phyloP scores from a whole-genome alignment of 345 rosid species.

The Salix udensis region DNA sequence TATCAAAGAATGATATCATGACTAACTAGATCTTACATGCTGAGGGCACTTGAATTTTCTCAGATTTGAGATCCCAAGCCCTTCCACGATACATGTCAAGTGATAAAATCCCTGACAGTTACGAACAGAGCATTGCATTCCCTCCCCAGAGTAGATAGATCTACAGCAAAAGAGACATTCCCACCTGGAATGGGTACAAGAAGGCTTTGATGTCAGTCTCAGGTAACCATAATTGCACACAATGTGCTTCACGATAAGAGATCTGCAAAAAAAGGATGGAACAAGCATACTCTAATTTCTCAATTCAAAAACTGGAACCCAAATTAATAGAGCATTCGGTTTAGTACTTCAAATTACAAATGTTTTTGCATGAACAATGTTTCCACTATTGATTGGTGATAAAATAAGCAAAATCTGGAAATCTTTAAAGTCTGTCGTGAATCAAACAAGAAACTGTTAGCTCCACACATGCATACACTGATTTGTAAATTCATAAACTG shows the following conservation, averaged over 20 bases:
- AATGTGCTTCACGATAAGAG: neutral
- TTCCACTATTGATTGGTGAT: too few relatives aligned
- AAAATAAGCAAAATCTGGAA: neutral
- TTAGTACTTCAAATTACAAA: too few relatives aligned
- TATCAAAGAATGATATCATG: conserved; percentile 13
- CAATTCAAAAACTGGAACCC: too few relatives aligned
- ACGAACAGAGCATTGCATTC: conserved; percentile 55
- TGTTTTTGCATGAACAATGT: too few relatives aligned
- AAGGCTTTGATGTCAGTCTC: neutral
- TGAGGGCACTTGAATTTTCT: conserved; percentile 81
- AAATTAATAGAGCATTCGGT: too few relatives aligned
- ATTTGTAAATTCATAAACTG: too few relatives aligned
- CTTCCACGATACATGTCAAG: conserved; percentile 45
- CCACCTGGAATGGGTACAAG: conserved; percentile 42
- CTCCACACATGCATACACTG: neutral
- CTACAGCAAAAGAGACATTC: conserved; percentile 61
- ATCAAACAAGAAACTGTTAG: neutral
- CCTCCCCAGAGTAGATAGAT: conserved; percentile 58
- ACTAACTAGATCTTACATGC: conserved; percentile 52
- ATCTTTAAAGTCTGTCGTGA: neutral
- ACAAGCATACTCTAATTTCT: neutral
- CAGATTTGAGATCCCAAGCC: conserved; percentile 31
- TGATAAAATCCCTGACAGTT: conserved; percentile 69
- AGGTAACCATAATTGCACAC: neutral
- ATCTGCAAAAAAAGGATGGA: neutral